A percentile compares a stretch with the other conserved stretches of the same genome.
Conservation (phyloP, 805 yeast species). For the Kodamaea leandrae region DNA sequence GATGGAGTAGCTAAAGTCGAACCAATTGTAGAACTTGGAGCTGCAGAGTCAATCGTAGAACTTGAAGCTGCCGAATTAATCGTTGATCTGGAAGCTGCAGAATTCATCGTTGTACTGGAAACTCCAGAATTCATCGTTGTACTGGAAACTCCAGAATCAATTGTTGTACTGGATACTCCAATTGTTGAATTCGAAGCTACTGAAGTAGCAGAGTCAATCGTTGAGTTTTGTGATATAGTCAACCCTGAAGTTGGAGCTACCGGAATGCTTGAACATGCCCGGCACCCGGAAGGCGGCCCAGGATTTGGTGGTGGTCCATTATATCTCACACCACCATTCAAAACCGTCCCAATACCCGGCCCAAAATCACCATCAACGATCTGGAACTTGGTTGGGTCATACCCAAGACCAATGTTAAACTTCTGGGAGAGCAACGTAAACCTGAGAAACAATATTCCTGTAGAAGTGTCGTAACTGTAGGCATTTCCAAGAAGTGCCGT, state of each 20-base stretch:
- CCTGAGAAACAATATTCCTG: slow-evolving; percentile 20
- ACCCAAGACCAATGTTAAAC: slow-evolving; percentile 12
- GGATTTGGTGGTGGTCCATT: slow-evolving; percentile 8
- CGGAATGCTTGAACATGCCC: slow-evolving; percentile 6
- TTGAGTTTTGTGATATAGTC: too few relatives aligned
- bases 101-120: background rate
- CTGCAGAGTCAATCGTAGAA: background rate
- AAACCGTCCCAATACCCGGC: slow-evolving; percentile 4
- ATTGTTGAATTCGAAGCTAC: background rate
- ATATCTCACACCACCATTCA: slow-evolving; percentile 12
- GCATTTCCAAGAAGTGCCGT: background rate
- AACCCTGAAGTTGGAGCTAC: slow-evolving; percentile 6
- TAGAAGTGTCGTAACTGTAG: slow-evolving; percentile 8
- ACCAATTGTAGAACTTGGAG: background rate
- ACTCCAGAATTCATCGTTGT: background rate
- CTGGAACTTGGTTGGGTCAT: slow-evolving; percentile 5
- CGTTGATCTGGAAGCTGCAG: background rate
- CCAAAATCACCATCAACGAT: slow-evolving; percentile 9
- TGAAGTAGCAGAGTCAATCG: background rate
- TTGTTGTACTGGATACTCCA: background rate
- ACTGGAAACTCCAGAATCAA: background rate
- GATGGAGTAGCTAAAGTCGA: background rate
- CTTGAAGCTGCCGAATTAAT: background rate
- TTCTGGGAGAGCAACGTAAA: slow-evolving; percentile 8
- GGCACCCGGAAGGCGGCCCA: slow-evolving; percentile 7